Evolutionary conservation across 176 grass and related monocot species (phyloP), one percentile per base, ranked within the genome.

Genomic region (Aechmea fasciata): DNA sequence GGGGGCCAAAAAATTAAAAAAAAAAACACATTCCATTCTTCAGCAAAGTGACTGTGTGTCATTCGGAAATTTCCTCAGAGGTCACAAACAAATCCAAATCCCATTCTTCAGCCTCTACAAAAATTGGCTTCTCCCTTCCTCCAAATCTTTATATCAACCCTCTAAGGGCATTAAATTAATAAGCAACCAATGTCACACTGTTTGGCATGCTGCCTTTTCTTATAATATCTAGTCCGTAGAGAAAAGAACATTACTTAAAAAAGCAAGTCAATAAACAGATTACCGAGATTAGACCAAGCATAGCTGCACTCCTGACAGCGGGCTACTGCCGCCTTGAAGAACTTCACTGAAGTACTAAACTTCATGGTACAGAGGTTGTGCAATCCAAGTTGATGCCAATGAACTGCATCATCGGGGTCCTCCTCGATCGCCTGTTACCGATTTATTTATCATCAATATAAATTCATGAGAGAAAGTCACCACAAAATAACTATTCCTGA

Each of bases 221-320:
- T 59, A 55, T 55, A 12, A 55, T n/a, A 55, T 55, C 52, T n/a
- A 13, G 4, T 55, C 11, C 3, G 11, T 13, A 55, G 13, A 13
- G 52, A 55, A n/a, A 55, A 55, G 14, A 59, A 2, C 19, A 59
- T 59, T 59, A 59, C 54, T 57, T 41, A 6, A 41, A 59, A 8
- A 15, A 18, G 15, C 3, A 59, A 9, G 54, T 59, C n/a, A 59
- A 17, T 19, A 10, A 59, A 59, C 70, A 15, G 76, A 74, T 85
- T 87, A 99, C 94, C 94, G 73, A 99, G 94, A 87, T 99, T 99
- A 22, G 94, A 93, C 94, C 94, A 99, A 72, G 87, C 82, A 74
- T 85, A 99, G 52, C 89, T 83, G 84, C 94, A 99, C 59, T 93
- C 86, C 23, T 57, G 76, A 9, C 73, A 90, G 55, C 89, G 89